Conservation (phyloP, 495 filamentous ascomycete species). For the Podospora australis region DNA sequence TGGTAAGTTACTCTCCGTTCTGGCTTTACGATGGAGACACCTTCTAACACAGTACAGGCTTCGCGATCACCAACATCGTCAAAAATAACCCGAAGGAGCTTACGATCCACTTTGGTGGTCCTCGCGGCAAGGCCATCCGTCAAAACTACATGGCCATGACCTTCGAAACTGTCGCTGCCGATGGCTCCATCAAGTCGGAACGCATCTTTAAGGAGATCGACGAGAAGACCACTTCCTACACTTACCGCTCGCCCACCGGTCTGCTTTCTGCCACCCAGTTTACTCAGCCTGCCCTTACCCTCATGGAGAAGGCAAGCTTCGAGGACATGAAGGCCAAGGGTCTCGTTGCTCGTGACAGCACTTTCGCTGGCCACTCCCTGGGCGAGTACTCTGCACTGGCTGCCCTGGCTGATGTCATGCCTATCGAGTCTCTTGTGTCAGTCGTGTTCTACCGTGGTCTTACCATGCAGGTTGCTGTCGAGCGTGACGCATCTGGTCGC, state of each 20-base stretch:
- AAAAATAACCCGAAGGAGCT: slow-evolving; percentile 99
- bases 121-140: slow-evolving; percentile 92
- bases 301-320: slow-evolving; percentile 99
- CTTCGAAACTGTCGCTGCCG: slow-evolving; percentile 87
- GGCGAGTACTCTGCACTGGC: slow-evolving; percentile 98
- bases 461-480: slow-evolving; percentile 99
- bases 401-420: slow-evolving; percentile 96
- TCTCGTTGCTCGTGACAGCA: slow-evolving; percentile 90
- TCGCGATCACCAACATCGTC: slow-evolving; percentile 96
- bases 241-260: slow-evolving; percentile 90
- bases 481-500: slow-evolving; percentile 84
- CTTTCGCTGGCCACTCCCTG: slow-evolving; percentile 94
- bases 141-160: slow-evolving; percentile 99
- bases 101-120: slow-evolving; percentile 96
- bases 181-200: slow-evolving; percentile 91
- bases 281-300: slow-evolving; percentile 90
- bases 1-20: slow-evolving; percentile 49
- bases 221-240: slow-evolving; percentile 88
- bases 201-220: slow-evolving; percentile 98
- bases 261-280: slow-evolving; percentile 97
- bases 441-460: slow-evolving; percentile 98
- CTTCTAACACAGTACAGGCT: slow-evolving; percentile 53
- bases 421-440: slow-evolving; percentile 94
- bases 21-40: background rate
- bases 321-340: slow-evolving; percentile 98